These are phyloP conservation scores for Cerrena zonata DNA, from an alignment of 1,284 basidiomycete species.

Conservation along the genomic window DNA sequence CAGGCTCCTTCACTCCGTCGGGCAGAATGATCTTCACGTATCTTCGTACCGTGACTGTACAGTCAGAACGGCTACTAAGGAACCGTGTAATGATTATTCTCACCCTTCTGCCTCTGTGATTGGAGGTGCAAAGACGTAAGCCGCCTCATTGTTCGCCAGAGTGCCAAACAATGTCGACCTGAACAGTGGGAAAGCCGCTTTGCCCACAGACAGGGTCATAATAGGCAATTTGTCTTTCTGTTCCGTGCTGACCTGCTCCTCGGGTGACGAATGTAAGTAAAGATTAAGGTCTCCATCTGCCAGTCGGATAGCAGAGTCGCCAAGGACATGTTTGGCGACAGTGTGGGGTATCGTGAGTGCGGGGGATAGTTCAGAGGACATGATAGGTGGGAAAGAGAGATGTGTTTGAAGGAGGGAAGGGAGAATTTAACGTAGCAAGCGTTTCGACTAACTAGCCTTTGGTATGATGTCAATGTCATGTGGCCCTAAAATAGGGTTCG, in stretches of 20 bases:
- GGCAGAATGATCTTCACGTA: conserved; percentile 27
- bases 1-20: conserved; percentile 16
- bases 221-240: conserved; percentile 9
- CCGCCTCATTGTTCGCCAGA: conserved; percentile 18
- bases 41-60: too few species aligned
- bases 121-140: conserved; percentile 26
- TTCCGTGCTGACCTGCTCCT: background rate
- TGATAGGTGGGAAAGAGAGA: background rate
- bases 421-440: too few species aligned
- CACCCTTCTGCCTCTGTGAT: conserved; percentile 21
- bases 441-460: too few species aligned
- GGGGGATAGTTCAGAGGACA: background rate
- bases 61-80: background rate
- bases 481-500: background rate
- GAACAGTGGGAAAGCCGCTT: conserved; percentile 23
- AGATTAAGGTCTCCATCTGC: conserved; percentile 22
- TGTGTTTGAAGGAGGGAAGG: background rate
- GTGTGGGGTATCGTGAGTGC: conserved; percentile 20
- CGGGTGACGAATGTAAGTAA: conserved; percentile 1
- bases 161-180: conserved; percentile 25
- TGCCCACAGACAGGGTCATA: conserved; percentile 21
- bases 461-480: too few species aligned
- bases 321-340: conserved; percentile 23
- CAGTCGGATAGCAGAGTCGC: conserved; percentile 18
- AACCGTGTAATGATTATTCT: too few species aligned